A percentile compares a stretch with the other conserved stretches of the same genome.
phyloP scores from a whole-genome alignment of 352 stramenopile genomes.

The Globisporangium uncinulatum region DNA sequence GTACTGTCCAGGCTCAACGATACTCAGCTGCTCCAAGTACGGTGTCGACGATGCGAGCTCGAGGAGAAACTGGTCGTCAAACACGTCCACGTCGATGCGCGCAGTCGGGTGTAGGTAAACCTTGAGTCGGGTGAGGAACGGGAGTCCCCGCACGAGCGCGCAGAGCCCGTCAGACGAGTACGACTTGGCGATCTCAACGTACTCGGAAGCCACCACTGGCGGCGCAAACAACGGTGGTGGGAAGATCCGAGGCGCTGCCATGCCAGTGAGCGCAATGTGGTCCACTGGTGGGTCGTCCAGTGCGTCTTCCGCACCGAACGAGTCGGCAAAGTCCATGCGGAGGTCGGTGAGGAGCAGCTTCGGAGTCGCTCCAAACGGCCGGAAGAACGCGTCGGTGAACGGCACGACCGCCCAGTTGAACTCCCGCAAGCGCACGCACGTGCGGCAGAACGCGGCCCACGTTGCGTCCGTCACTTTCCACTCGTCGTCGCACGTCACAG shows the following conservation, averaged over 20 bases:
- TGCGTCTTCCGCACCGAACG: slow-evolving; percentile 9
- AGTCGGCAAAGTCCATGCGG: slow-evolving; percentile 32
- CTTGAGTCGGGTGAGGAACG: slow-evolving; percentile 29
- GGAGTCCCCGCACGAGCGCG: slow-evolving; percentile 23
- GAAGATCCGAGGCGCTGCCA: background rate
- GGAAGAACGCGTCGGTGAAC: slow-evolving; percentile 29
- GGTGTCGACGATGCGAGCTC: slow-evolving; percentile 18
- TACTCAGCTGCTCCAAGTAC: slow-evolving; percentile 29
- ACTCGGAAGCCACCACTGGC: background rate
- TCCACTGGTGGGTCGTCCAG: slow-evolving; percentile 1
- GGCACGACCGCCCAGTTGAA: slow-evolving; percentile 29
- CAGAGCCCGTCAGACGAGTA: slow-evolving; percentile 31
- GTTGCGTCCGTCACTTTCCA: slow-evolving; percentile 1
- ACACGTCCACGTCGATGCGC: slow-evolving; percentile 34
- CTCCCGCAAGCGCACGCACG: slow-evolving; percentile 16
- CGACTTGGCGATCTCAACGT: slow-evolving; percentile 15
- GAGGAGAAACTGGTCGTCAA: slow-evolving; percentile 28
- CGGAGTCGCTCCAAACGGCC: slow-evolving; percentile 18
- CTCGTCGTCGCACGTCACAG: slow-evolving; percentile 1
- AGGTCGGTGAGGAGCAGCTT: slow-evolving; percentile 36
- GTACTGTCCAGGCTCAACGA: slow-evolving; percentile 30
- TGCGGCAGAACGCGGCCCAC: slow-evolving; percentile 24
- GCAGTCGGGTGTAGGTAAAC: slow-evolving; percentile 28
- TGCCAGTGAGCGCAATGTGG: background rate
- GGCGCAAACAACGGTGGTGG: background rate